Base-by-base conservation (phyloP, 306 rosid genomes). In the Cicer arietinum region DNA sequence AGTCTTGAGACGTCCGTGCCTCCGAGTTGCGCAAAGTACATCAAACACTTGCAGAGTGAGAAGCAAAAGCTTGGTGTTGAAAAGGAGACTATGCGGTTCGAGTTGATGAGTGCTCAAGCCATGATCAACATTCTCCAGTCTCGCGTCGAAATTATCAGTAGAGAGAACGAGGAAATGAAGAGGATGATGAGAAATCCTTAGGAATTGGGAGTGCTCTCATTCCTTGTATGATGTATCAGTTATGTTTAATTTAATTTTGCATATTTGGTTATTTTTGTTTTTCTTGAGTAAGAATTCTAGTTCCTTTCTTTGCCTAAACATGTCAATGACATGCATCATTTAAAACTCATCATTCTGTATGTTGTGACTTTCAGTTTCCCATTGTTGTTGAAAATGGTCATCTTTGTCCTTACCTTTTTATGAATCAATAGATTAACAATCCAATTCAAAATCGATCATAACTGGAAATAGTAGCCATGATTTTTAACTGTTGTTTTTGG, bases 41-140 rank as follows among this genome's bases (percentile, higher is more conserved):
- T 95, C 79, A 87, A 84, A 35, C 80, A 87, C 42, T 40, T 95
- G 91, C 92, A 90, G 80, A 69, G 60, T 10, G 98, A 95, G 81
- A 84, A 86, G 13, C 95, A 79, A 79, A 88, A 85, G 80, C 78
- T 89, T 16, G 56, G 90, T 0, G 82, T 88, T 30, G 99, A 95
- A 79, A 88, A 86, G 82, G 98, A 95, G 84, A 82, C 93, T 0
- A 70, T 89, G 86, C 92, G 84, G 83, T 92, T 95, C 37, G 99
- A 95, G 83, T 80, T 90, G 87, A 89, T 84, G 87, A 95, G 99
- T 7, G 88, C 98, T 39, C 97, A 91, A 68, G 86, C 99, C 11
- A 88, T 88, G 92, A 86, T 95, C 7, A 85, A 82, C 80, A 92
- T 92, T 75, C 98, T 95, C 54, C 96, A 83, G 80, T 84, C 97